These are phyloP conservation scores for Heritiera fomes DNA, from an alignment of 345 rosid species.

Conservation along the genomic window DNA sequence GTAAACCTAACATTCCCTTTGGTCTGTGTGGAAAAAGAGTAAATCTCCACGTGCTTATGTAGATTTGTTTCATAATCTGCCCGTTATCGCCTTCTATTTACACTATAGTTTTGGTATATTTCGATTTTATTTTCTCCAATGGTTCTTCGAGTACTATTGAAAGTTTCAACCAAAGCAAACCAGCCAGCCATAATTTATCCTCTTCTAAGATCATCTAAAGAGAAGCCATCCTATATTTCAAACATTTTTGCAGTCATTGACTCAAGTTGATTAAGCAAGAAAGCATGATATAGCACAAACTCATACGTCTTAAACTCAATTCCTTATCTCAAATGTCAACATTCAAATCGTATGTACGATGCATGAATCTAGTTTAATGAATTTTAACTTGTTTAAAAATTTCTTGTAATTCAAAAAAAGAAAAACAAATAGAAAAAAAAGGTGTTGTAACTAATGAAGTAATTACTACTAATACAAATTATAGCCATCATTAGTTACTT, in stretches of 20 bases:
- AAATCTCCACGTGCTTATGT: conserved; percentile 1
- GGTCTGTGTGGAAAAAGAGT: not conserved
- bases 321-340: not conserved
- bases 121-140: not conserved
- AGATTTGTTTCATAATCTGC: not conserved
- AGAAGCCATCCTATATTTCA: not conserved
- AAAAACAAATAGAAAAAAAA: not conserved
- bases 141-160: not conserved
- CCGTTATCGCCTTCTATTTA: not conserved
- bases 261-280: conserved; percentile 7
- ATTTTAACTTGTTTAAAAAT: not conserved
- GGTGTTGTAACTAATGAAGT: not conserved
- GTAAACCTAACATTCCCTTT: conserved; percentile 20
- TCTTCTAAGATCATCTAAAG: not conserved
- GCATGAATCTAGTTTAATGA: conserved; percentile 4
- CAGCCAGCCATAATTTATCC: not conserved
- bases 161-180: not conserved
- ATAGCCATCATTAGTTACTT: not conserved
- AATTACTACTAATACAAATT: not conserved
- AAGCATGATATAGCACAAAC: not conserved
- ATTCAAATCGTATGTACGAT: not conserved
- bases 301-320: conserved; percentile 14
- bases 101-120: not conserved
- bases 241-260: not conserved
- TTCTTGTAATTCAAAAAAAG: not conserved